phyloP scores from a whole-genome alignment of 768 basidiomycete species.

The Mycena sanguinolenta region DNA sequence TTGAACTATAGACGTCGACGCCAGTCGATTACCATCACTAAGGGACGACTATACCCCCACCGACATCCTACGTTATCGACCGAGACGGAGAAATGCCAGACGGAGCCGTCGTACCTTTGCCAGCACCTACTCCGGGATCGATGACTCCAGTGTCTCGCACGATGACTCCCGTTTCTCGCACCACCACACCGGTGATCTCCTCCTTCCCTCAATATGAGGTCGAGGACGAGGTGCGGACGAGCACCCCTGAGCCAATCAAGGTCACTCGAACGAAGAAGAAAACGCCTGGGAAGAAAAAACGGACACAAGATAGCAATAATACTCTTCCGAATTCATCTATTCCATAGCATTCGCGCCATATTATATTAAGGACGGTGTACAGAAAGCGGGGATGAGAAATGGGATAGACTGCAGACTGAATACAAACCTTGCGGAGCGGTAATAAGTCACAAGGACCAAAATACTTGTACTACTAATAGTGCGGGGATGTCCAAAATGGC shows the following conservation, averaged over 20 bases:
- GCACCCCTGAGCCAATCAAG: constrained; percentile 79
- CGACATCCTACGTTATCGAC: constrained; percentile 74
- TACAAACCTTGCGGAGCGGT: constrained; percentile 33
- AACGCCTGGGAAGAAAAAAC: constrained; percentile 76
- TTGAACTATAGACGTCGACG: constrained; percentile 42
- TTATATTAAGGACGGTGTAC: constrained; percentile 44
- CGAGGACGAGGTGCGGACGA: constrained; percentile 61
- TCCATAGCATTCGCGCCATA: constrained; percentile 40
- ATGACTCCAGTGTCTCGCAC: constrained; percentile 47
- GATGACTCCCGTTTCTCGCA: constrained; percentile 46
- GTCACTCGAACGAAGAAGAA: constrained; percentile 82
- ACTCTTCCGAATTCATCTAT: constrained; percentile 24
- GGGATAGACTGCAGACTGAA: constrained; percentile 18
- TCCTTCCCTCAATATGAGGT: constrained; percentile 70
- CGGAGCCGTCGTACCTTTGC: constrained; percentile 50
- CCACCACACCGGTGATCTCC: constrained; percentile 51
- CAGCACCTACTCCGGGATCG: constrained; percentile 34
- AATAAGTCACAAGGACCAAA: constrained; percentile 17
- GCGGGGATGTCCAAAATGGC: constrained; percentile 35
- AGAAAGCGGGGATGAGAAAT: constrained; percentile 39
- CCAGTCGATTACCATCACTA: constrained; percentile 56
- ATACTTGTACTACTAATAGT: constrained; percentile 29
- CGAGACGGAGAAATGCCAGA: constrained; percentile 90
- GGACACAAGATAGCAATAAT: constrained; percentile 51
- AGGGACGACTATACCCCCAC: constrained; percentile 55